A percentile compares a stretch with the other conserved stretches of the same genome.
These are phyloP conservation scores for Cyberlindnera subsufficiens DNA, from an alignment of 805 yeast species.

Conservation along the genomic window DNA sequence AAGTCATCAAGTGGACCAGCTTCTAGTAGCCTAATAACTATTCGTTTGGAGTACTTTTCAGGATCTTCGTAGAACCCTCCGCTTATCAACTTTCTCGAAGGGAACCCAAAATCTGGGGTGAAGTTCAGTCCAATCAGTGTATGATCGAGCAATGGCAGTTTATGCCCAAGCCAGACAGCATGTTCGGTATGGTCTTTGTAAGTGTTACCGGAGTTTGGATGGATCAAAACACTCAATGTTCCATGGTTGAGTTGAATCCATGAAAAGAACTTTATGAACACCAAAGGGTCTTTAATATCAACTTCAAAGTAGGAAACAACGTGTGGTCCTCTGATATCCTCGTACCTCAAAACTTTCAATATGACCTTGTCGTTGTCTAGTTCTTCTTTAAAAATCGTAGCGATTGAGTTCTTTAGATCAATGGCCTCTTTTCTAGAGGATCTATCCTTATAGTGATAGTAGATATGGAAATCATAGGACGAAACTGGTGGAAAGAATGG, in stretches of 20 bases:
- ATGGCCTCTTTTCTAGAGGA: conserved; percentile 31
- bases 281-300: conserved; percentile 37
- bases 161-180: conserved; percentile 49
- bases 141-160: conserved; percentile 19
- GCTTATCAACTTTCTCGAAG: conserved; percentile 7
- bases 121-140: neutral
- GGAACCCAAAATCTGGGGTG: conserved; percentile 10
- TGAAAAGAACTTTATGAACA: conserved; percentile 36
- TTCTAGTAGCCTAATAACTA: conserved; percentile 9
- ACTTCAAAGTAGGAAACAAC: conserved; percentile 48
- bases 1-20: conserved; percentile 3
- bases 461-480: conserved; percentile 48
- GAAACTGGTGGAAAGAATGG: conserved; percentile 12
- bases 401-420: conserved; percentile 34
- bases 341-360: conserved; percentile 8
- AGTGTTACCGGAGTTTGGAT: conserved; percentile 38
- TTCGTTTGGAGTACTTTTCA: conserved; percentile 4
- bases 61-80: conserved; percentile 10
- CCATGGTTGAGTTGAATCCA: conserved; percentile 47
- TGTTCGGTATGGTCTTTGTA: conserved; percentile 40
- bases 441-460: conserved; percentile 30
- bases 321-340: conserved; percentile 32
- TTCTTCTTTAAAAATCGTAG: conserved; percentile 32
- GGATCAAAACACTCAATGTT: conserved; percentile 42
- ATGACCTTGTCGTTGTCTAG: conserved; percentile 23